Evolutionary conservation across 495 filamentous ascomycete species (phyloP).

Genomic region (Neurospora hispaniola): DNA sequence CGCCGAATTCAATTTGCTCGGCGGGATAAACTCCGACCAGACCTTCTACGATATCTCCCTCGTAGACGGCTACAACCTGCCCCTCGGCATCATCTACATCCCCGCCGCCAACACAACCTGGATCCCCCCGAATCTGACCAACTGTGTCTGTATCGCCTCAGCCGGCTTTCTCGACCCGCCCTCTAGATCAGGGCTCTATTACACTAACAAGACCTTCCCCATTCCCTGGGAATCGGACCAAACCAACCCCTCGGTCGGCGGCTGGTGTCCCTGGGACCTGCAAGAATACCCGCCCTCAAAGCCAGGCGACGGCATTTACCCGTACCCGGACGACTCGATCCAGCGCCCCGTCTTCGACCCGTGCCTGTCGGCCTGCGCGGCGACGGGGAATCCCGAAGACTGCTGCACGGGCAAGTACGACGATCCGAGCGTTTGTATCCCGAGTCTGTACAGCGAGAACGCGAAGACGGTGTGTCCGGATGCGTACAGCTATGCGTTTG

Average conservation of each 20-base stretch:
- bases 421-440: constrained; percentile 45
- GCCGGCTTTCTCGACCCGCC: constrained; percentile 39
- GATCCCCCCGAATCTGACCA: constrained; percentile 64
- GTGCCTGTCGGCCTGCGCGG: constrained; percentile 59
- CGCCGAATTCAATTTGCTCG: constrained; percentile 63
- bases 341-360: constrained; percentile 58
- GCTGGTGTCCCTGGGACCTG: constrained; percentile 71
- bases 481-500: constrained; percentile 71
- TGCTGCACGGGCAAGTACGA: constrained; percentile 61
- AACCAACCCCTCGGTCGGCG: constrained; percentile 37
- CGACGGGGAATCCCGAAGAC: constrained; percentile 43
- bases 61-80: constrained; percentile 77
- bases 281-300: constrained; percentile 52
- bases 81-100: constrained; percentile 54
- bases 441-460: constrained; percentile 47
- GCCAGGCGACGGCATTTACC: constrained; percentile 58
- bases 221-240: constrained; percentile 50
- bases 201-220: constrained; percentile 48
- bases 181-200: constrained; percentile 26
- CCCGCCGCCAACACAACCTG: constrained; percentile 42
- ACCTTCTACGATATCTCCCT: constrained; percentile 78
- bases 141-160: constrained; percentile 60
- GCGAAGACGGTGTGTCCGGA: constrained; percentile 71
- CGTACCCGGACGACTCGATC: constrained; percentile 62
- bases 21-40: constrained; percentile 43